A percentile compares a stretch with the other conserved stretches of the same genome.
phyloP scores from a whole-genome alignment of 2,329 filamentous ascomycete genomes.

The Mycosphaerella sp. region DNA sequence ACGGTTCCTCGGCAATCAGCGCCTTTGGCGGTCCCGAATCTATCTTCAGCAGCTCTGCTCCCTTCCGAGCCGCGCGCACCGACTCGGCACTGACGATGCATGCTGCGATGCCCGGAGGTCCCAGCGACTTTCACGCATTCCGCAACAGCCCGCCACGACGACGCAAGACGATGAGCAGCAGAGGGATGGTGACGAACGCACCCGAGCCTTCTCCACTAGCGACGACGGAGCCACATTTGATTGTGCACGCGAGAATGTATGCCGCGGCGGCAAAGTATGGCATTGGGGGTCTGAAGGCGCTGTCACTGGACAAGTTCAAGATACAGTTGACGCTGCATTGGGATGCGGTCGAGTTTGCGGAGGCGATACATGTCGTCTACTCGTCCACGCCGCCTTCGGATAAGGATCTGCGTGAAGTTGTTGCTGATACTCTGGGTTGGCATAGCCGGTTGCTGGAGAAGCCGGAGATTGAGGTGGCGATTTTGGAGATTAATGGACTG shows the following conservation, averaged over 20 bases:
- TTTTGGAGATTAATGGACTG: slow-evolving; percentile 29
- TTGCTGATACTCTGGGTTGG: slow-evolving; percentile 26
- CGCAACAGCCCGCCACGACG: slow-evolving; percentile 3
- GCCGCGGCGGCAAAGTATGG: slow-evolving; percentile 24
- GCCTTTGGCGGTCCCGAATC: slow-evolving; percentile 25
- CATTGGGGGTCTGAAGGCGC: slow-evolving; percentile 23
- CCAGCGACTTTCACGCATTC: slow-evolving; percentile 13
- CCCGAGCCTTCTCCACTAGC: slow-evolving; percentile 24
- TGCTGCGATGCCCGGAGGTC: slow-evolving; percentile 20
- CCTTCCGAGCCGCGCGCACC: slow-evolving; percentile 11
- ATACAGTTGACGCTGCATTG: slow-evolving; percentile 24
- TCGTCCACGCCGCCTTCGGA: slow-evolving; percentile 27
- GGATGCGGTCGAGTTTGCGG: slow-evolving; percentile 28
- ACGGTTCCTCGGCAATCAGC: slow-evolving; percentile 24
- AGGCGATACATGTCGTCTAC: slow-evolving; percentile 29
- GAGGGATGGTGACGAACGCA: slow-evolving; percentile 15
- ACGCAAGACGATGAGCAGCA: slow-evolving; percentile 8
- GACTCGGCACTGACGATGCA: slow-evolving; percentile 24
- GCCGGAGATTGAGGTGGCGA: slow-evolving; percentile 26
- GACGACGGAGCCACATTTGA: slow-evolving; percentile 17
- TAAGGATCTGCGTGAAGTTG: slow-evolving; percentile 31
- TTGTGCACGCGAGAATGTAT: slow-evolving; percentile 27
- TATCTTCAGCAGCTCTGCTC: slow-evolving; percentile 2
- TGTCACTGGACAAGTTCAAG: slow-evolving; percentile 27
- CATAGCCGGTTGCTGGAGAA: slow-evolving; percentile 25